phyloP scores from a whole-genome alignment of 257 asterid genomes.

The Solanum rostratum region DNA sequence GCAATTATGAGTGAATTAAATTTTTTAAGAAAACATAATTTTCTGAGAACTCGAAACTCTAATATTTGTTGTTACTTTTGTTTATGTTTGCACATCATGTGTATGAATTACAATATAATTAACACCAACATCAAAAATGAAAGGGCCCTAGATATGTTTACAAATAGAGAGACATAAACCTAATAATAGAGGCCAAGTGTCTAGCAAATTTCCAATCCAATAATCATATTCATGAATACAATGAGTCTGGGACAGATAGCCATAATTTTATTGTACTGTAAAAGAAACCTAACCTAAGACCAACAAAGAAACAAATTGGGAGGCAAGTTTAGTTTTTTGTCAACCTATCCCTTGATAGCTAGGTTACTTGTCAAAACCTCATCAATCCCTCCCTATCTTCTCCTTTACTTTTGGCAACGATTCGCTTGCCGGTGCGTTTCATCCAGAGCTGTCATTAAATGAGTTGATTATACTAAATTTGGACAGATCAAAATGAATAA shows the following conservation, averaged over 20 bases:
- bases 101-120: background rate
- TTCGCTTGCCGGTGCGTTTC: background rate
- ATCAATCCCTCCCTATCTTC: background rate
- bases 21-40: background rate
- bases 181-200: background rate
- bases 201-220: background rate
- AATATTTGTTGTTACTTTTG: background rate
- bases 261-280: background rate
- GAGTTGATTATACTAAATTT: background rate
- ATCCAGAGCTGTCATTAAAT: background rate
- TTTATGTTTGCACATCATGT: background rate
- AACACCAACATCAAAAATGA: background rate
- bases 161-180: background rate
- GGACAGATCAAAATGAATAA: background rate
- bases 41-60: background rate
- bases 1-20: background rate
- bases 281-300: background rate
- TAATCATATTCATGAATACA: background rate
- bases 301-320: background rate
- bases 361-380: background rate
- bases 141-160: background rate
- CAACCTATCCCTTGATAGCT: background rate
- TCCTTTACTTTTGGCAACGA: background rate
- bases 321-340: background rate
- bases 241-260: background rate